Conservation (phyloP, 306 rosid genomes). For the Echinosophora koreensis region DNA sequence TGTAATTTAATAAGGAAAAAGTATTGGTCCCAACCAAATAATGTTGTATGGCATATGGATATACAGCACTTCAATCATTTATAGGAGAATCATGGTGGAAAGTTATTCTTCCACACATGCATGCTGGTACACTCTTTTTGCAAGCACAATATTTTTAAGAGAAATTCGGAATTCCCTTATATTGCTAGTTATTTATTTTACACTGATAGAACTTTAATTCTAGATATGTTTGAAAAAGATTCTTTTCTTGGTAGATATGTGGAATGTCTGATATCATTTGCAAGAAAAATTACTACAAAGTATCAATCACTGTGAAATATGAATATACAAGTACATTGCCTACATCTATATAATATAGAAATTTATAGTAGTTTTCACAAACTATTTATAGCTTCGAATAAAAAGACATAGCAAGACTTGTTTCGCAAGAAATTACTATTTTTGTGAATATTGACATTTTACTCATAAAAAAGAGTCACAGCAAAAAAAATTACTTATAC, state of each 20-base stretch:
- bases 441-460: background rate
- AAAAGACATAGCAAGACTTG: background rate
- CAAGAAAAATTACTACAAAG: background rate
- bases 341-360: background rate
- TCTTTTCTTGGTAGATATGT: background rate
- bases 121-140: slow-evolving; percentile 13
- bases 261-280: background rate
- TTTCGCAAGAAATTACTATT: background rate
- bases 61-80: slow-evolving; percentile 52
- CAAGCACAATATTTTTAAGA: slow-evolving; percentile 6
- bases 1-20: background rate
- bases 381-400: background rate
- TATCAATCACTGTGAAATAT: background rate
- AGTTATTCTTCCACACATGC: slow-evolving; percentile 48
- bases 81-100: slow-evolving; percentile 35
- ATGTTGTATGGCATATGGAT: slow-evolving; percentile 50
- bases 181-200: background rate
- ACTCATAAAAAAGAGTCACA: background rate
- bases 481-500: background rate
- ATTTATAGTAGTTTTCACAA: background rate
- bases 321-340: background rate
- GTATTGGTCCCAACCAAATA: slow-evolving; percentile 43
- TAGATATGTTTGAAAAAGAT: background rate
- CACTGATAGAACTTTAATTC: background rate
- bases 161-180: background rate